phyloP scores from a whole-genome alignment of 768 basidiomycete species.

The Dioszegia hungarica region DNA sequence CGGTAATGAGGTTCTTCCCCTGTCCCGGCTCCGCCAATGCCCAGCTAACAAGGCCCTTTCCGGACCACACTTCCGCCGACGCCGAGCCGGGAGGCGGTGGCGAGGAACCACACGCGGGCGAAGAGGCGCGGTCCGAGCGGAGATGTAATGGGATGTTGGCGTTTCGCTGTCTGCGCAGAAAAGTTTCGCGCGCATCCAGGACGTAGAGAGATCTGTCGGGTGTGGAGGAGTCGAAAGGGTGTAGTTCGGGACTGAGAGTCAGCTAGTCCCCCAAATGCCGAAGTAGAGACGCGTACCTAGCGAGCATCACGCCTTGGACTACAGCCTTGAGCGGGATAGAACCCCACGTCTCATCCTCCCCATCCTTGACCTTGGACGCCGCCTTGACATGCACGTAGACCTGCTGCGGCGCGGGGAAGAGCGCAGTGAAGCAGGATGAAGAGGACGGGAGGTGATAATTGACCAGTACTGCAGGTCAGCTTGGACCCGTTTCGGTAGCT shows the following conservation, averaged over 20 bases:
- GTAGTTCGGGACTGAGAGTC: constrained; percentile 35
- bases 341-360: constrained; percentile 33
- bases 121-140: constrained; percentile 15
- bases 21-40: constrained; percentile 36
- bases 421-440: constrained; percentile 26
- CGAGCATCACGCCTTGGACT: constrained; percentile 30
- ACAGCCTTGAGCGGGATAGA: constrained; percentile 44
- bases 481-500: background rate
- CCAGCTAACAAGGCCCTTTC: constrained; percentile 39
- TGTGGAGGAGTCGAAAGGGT: constrained; percentile 14
- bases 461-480: constrained; percentile 26
- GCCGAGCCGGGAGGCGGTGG: constrained; percentile 6
- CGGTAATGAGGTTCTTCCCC: constrained; percentile 42
- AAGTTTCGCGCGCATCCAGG: constrained; percentile 41
- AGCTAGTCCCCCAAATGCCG: background rate
- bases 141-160: constrained; percentile 21
- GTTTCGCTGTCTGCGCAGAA: constrained; percentile 20
- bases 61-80: constrained; percentile 36
- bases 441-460: constrained; percentile 35
- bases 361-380: constrained; percentile 12
- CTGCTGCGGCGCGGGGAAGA: constrained; percentile 28
- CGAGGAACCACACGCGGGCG: constrained; percentile 17
- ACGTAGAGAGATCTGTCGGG: constrained; percentile 40
- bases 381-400: constrained; percentile 40
- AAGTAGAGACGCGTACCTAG: constrained; percentile 26